Base-by-base conservation (phyloP, 2,329 filamentous ascomycete genomes). In the Penicillium janthinellum region DNA sequence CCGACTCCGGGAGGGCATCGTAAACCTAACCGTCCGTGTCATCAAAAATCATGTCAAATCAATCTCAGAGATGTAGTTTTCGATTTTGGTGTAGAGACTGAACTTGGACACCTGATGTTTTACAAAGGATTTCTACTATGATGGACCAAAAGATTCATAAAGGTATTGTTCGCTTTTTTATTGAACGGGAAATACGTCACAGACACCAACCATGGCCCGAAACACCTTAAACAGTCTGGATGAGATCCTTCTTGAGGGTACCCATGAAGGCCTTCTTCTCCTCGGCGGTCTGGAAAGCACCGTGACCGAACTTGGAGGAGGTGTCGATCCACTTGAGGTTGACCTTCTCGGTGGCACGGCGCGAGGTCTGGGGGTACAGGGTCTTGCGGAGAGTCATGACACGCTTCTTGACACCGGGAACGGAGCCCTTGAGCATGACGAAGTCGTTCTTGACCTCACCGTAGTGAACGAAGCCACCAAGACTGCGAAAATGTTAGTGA, bases 311-410 rank as follows among this genome's bases (percentile, higher is more conserved):
- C 88, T 99, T 96, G 85, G 93, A 97, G 66, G 93, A 97, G 75
- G 95, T 99, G 78, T 99, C 95, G 90, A 99, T 99, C 95, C 95
- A 99, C 86, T 99, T 99, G 86, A 99, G 91, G 78, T 94, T 91
- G 81, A 98, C 91, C 91, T 99, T 98, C 90, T 99, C 95, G 78
- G 96, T 87, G 58, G 95, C 91, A 81, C 90, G 92, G 80, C 95
- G 88, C 78, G 90, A 96, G 74, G 93, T 98, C 88, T 99, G 95
- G 66, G 85, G 86, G 88, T 95, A 98, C 88, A 99, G 95, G 72
- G 94, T 96, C 88, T 98, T 99, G 82, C 95, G 91, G 75, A 99
- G 90, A 72, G 95, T 99, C 86, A 98, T 91, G 79, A 99, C 89
- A 80, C 95, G 89, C 93, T 99, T 99, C 93, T 98, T 98, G 79